Percentiles rank a stretch among this genome's conserved stretches.
phyloP scores from a whole-genome alignment of 768 basidiomycete species.

The Auricularia sp. region DNA sequence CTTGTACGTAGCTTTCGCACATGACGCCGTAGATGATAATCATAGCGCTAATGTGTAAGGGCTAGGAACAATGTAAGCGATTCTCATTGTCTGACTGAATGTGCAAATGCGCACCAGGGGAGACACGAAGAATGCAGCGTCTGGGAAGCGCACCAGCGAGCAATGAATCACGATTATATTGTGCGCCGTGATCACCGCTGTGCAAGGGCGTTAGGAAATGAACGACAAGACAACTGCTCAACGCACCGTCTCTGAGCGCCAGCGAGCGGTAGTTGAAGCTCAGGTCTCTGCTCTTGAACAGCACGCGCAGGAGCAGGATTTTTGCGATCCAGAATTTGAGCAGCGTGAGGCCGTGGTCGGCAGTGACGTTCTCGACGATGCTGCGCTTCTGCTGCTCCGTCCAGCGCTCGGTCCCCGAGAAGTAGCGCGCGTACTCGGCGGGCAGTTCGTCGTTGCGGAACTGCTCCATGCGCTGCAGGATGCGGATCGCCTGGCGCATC shows the following conservation, averaged over 20 bases:
- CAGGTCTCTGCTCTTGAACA: conserved; percentile 70
- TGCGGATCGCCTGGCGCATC: conserved; percentile 67
- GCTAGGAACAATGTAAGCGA: conserved; percentile 15
- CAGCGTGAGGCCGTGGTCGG: conserved; percentile 72
- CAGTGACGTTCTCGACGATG: conserved; percentile 63
- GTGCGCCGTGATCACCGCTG: conserved; percentile 78
- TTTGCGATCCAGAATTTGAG: conserved; percentile 76
- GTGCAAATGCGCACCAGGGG: conserved; percentile 35
- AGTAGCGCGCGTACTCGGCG: conserved; percentile 63
- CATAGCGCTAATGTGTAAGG: conserved; percentile 84
- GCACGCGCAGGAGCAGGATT: conserved; percentile 63
- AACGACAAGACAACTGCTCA: not conserved
- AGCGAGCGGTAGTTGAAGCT: conserved; percentile 52
- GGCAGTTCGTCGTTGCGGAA: conserved; percentile 55
- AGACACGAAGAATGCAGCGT: conserved; percentile 81
- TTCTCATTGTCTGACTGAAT: not conserved
- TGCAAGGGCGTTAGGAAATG: not conserved
- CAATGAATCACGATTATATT: conserved; percentile 81
- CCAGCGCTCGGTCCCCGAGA: conserved; percentile 73
- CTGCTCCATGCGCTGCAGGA: conserved; percentile 66
- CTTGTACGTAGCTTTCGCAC: conserved; percentile 60
- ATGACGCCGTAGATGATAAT: conserved; percentile 83
- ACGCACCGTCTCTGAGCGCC: conserved; percentile 65
- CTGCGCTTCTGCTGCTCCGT: conserved; percentile 49
- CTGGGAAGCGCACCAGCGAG: conserved; percentile 73